A percentile compares a stretch with the other conserved stretches of the same genome.
These are phyloP conservation scores for Tremellales sp. DNA, from an alignment of 1,284 basidiomycete species.

Conservation along the genomic window DNA sequence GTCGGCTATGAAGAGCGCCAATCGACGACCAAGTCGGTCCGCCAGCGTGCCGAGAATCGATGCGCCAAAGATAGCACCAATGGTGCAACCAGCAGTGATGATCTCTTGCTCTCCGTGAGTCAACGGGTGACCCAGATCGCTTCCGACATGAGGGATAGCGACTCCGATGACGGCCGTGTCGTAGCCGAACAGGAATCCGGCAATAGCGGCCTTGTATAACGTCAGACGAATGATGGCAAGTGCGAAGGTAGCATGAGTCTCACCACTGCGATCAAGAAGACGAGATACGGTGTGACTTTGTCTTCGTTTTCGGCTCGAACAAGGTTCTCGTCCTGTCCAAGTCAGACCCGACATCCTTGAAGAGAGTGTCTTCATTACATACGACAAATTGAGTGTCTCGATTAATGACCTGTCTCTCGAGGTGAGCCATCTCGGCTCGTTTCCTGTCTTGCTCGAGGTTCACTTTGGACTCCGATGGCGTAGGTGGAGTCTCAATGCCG, in stretches of 20 bases:
- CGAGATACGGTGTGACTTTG: slow-evolving; percentile 32
- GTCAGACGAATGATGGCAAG: background rate
- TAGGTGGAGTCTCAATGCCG: too few species aligned
- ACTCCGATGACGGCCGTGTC: slow-evolving; percentile 19
- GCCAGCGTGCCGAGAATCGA: slow-evolving; percentile 12
- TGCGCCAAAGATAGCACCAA: slow-evolving; percentile 22
- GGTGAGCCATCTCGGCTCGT: background rate
- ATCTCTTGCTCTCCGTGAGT: slow-evolving; percentile 15
- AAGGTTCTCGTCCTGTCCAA: slow-evolving; percentile 15
- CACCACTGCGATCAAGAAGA: slow-evolving; percentile 26
- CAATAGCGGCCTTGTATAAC: slow-evolving; percentile 2
- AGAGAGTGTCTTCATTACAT: background rate
- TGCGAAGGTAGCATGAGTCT: background rate
- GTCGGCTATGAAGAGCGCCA: slow-evolving; percentile 18
- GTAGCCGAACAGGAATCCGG: slow-evolving; percentile 11
- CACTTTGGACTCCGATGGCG: background rate
- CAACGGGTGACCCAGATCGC: slow-evolving; percentile 11
- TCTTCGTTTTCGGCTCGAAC: slow-evolving; percentile 24
- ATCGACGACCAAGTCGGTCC: slow-evolving; percentile 17
- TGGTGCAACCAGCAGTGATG: slow-evolving; percentile 19
- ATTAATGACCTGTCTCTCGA: background rate
- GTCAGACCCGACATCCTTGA: too few species aligned
- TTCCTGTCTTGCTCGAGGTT: background rate
- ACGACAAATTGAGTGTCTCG: background rate
- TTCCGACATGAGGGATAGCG: slow-evolving; percentile 16